phyloP scores from a whole-genome alignment of 2,329 filamentous ascomycete genomes.

The Alternaria triticina region DNA sequence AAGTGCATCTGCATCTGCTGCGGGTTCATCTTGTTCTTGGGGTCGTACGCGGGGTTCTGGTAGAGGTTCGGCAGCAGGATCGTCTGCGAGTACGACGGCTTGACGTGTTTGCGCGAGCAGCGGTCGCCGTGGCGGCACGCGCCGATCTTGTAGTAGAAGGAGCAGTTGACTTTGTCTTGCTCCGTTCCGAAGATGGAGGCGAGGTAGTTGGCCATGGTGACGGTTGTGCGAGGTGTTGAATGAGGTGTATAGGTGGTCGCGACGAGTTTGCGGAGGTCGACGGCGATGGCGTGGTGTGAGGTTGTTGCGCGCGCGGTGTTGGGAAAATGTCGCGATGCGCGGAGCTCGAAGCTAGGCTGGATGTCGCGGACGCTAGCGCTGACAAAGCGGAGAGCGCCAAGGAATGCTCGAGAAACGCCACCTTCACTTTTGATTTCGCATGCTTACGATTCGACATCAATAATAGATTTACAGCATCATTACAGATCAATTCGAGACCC shows the following conservation, averaged over 20 bases:
- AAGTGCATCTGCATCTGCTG: slow-evolving; percentile 99
- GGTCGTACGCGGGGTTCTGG: slow-evolving; percentile 97
- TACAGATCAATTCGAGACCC: not conserved
- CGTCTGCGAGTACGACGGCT: slow-evolving; percentile 96
- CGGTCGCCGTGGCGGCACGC: slow-evolving; percentile 98
- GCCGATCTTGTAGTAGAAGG: slow-evolving; percentile 99
- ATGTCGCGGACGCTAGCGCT: slow-evolving; percentile 7
- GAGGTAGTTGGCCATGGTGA: slow-evolving; percentile 91
- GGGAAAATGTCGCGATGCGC: slow-evolving; percentile 17
- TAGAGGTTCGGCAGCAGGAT: slow-evolving; percentile 98
- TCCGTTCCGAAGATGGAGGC: slow-evolving; percentile 99
- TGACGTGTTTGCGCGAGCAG: slow-evolving; percentile 98
- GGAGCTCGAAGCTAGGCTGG: slow-evolving; percentile 5
- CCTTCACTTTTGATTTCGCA: not conserved
- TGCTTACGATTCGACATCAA: not conserved
- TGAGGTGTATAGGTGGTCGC: not conserved
- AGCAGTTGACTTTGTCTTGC: slow-evolving; percentile 99
- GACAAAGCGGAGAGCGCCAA: slow-evolving; percentile 14
- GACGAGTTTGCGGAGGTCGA: not conserved
- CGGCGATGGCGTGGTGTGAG: slow-evolving; percentile 3
- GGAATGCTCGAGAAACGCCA: slow-evolving; percentile 11
- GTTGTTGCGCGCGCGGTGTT: slow-evolving; percentile 8
- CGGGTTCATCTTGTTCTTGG: slow-evolving; percentile 95
- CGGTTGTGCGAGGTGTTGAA: not conserved
- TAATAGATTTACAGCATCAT: not conserved